Percentiles rank a stretch among this genome's conserved stretches.
Evolutionary conservation across 768 basidiomycete genomes (phyloP).

Genomic region (Boletus eberwhitei): DNA sequence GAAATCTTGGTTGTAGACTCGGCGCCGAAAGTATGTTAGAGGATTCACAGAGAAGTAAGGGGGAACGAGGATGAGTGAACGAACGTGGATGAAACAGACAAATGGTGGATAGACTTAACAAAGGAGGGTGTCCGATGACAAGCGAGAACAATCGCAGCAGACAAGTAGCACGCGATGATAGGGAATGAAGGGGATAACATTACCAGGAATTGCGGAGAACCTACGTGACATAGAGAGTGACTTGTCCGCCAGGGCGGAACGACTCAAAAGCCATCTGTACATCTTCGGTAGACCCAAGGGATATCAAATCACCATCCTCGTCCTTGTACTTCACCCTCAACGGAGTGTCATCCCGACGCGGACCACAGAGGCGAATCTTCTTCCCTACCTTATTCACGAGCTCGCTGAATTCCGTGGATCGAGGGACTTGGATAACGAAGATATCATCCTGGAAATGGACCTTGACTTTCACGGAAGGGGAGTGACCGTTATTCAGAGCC

Average conservation of each 20-base stretch:
- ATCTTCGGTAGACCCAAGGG: slow-evolving; percentile 86
- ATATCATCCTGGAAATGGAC: slow-evolving; percentile 94
- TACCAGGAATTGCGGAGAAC: neutral
- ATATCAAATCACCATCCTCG: slow-evolving; percentile 90
- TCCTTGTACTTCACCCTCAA: slow-evolving; percentile 86
- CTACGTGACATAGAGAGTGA: slow-evolving; percentile 78
- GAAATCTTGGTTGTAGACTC: slow-evolving; percentile 1
- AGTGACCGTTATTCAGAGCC: slow-evolving; percentile 29
- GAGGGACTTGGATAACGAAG: slow-evolving; percentile 88
- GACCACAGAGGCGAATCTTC: slow-evolving; percentile 91
- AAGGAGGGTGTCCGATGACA: slow-evolving; percentile 1
- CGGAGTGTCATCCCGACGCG: slow-evolving; percentile 73
- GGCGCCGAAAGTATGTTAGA: slow-evolving; percentile 15
- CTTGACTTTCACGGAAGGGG: slow-evolving; percentile 78
- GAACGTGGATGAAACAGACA: slow-evolving; percentile 21
- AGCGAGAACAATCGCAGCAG: slow-evolving; percentile 13
- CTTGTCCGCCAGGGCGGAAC: slow-evolving; percentile 74
- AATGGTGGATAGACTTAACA: slow-evolving; percentile 10
- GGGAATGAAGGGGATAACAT: neutral
- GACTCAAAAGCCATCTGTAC: slow-evolving; percentile 93
- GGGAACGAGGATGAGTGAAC: slow-evolving; percentile 15
- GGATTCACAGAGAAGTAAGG: slow-evolving; percentile 9
- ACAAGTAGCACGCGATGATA: slow-evolving; percentile 2
- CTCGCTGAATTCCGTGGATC: slow-evolving; percentile 73
- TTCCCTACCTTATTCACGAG: slow-evolving; percentile 86